Conservation (phyloP, 345 rosid species). For the Brassica carinata region DNA sequence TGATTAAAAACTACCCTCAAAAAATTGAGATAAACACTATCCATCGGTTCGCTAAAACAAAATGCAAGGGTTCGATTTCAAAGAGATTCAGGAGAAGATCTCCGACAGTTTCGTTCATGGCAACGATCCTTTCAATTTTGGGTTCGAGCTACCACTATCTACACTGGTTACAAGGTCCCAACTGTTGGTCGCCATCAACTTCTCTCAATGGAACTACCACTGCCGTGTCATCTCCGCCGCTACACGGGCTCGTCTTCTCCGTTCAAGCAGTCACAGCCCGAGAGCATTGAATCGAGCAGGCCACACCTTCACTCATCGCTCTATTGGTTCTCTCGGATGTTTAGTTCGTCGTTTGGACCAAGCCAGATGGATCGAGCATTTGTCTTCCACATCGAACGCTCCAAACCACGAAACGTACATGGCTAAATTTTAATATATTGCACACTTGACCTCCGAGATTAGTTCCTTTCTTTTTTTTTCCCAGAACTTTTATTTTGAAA, state of each 20-base stretch:
- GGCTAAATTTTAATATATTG: neutral
- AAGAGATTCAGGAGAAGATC: constrained; percentile 62
- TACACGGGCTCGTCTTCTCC: too few relatives aligned
- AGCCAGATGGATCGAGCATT: too few relatives aligned
- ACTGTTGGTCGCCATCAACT: too few relatives aligned
- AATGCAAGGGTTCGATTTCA: constrained; percentile 60
- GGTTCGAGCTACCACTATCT: constrained; percentile 78
- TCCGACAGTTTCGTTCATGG: constrained; percentile 68
- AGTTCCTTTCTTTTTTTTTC: neutral
- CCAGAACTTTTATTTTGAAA: neutral
- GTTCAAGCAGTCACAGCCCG: too few relatives aligned
- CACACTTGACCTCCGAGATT: neutral
- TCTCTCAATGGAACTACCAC: too few relatives aligned
- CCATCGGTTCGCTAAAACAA: neutral
- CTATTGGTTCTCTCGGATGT: too few relatives aligned
- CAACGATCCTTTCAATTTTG: constrained; percentile 95
- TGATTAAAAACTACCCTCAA: neutral
- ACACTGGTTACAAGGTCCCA: constrained; percentile 84
- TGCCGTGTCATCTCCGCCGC: too few relatives aligned
- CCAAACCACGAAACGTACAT: neutral
- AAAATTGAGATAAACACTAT: constrained; percentile 1
- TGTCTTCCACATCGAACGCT: too few relatives aligned
- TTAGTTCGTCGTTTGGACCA: too few relatives aligned
- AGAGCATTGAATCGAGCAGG: too few relatives aligned
- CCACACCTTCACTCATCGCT: too few relatives aligned